These are phyloP conservation scores for Hericium alpestre DNA, from an alignment of 768 basidiomycete genomes.

Conservation along the genomic window DNA sequence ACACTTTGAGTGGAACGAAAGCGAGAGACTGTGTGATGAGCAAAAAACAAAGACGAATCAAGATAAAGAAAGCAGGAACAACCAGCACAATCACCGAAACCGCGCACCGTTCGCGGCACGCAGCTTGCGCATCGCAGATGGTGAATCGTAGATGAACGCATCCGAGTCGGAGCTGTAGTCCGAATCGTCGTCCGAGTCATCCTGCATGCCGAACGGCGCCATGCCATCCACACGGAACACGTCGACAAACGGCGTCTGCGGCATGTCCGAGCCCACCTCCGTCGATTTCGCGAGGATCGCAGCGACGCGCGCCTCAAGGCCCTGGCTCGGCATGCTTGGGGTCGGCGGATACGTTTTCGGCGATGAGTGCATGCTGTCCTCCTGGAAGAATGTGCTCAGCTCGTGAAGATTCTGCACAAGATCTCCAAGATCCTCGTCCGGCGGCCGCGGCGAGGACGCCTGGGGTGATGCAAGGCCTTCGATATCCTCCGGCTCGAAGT, in stretches of 20 bases:
- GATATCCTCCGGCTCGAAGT: slow-evolving; percentile 57
- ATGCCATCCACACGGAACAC: slow-evolving; percentile 49
- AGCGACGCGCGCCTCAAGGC: slow-evolving; percentile 68
- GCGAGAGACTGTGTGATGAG: too few species aligned
- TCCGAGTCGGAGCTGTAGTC: slow-evolving; percentile 24
- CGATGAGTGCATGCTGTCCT: slow-evolving; percentile 16
- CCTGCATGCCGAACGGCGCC: slow-evolving; percentile 11
- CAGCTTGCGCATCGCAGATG: slow-evolving; percentile 4
- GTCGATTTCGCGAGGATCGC: slow-evolving; percentile 79
- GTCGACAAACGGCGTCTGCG: slow-evolving; percentile 73
- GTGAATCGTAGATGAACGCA: slow-evolving; percentile 26
- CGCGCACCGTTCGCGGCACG: neutral
- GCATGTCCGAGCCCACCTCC: slow-evolving; percentile 40
- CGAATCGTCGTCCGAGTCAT: slow-evolving; percentile 20
- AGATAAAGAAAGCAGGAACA: neutral
- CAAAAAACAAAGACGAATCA: neutral
- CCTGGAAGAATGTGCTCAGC: slow-evolving; percentile 64
- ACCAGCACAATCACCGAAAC: neutral
- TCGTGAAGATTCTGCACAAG: slow-evolving; percentile 72
- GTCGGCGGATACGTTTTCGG: neutral
- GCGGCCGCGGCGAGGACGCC: neutral
- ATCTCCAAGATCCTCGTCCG: slow-evolving; percentile 63
- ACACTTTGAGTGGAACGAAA: too few species aligned
- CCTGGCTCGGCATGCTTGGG: slow-evolving; percentile 40
- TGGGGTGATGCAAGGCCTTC: slow-evolving; percentile 20